A percentile compares a stretch with the other conserved stretches of the same genome.
These are phyloP conservation scores for Rachicladosporium sp. DNA, from an alignment of 2,329 filamentous ascomycete species.

Conservation along the genomic window DNA sequence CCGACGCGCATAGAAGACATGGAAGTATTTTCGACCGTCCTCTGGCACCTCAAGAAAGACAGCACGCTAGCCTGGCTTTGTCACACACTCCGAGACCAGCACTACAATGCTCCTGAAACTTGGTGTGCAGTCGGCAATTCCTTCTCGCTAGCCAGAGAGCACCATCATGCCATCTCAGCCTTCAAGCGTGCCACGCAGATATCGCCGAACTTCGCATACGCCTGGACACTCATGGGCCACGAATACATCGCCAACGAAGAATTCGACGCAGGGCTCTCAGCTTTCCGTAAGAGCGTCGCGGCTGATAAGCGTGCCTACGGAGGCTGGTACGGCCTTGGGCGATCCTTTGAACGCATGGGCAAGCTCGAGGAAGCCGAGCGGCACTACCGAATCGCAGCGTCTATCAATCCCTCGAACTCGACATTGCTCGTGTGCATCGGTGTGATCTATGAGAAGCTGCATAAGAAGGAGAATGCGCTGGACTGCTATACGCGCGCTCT, in stretches of 20 bases:
- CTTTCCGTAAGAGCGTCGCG: slow-evolving; percentile 74
- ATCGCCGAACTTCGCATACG: slow-evolving; percentile 83
- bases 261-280: slow-evolving; percentile 82
- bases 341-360: slow-evolving; percentile 44
- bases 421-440: slow-evolving; percentile 90
- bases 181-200: slow-evolving; percentile 91
- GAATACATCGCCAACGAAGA: slow-evolving; percentile 95
- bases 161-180: slow-evolving; percentile 86
- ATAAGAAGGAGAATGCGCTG: slow-evolving; percentile 66
- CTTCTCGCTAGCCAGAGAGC: slow-evolving; percentile 81
- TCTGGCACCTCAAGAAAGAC: slow-evolving; percentile 92
- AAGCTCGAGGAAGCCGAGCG: slow-evolving; percentile 66
- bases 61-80: slow-evolving; percentile 84
- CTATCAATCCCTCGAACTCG: slow-evolving; percentile 87
- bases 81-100: slow-evolving; percentile 75
- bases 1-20: slow-evolving; percentile 83
- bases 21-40: slow-evolving; percentile 95
- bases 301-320: slow-evolving; percentile 90
- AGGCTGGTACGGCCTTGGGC: slow-evolving; percentile 87
- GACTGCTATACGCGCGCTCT: slow-evolving; percentile 72
- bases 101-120: slow-evolving; percentile 81
- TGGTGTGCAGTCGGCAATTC: slow-evolving; percentile 96
- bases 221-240: slow-evolving; percentile 88
- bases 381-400: slow-evolving; percentile 77
- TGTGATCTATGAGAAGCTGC: slow-evolving; percentile 72